Base-by-base conservation (phyloP, 192 early-diverging fungal genomes). In the Gamsiella multidivaricata region DNA sequence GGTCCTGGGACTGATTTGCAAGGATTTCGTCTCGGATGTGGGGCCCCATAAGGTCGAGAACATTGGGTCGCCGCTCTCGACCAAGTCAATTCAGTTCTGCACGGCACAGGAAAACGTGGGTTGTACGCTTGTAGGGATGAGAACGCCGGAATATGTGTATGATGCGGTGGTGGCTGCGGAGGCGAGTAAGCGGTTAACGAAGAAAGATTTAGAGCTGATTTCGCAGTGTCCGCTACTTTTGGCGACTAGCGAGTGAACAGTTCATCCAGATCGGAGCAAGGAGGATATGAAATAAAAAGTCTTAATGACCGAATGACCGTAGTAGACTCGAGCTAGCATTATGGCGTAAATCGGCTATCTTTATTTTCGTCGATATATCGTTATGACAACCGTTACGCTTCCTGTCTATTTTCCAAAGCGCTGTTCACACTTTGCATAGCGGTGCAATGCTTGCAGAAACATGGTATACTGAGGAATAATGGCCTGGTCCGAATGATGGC, bases 101-200 rank as follows among this genome's bases (percentile, higher is more conserved):
- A 55, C 84, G 22, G 84, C 86, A 2, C 71, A 86, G 26, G 59
- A 60, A 39, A 57, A 82, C 53, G 61, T 84, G 3, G 91, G 89
- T 6, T 83, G 82, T 37, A 84, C 88, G 5, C 80, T 91, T 39
- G 87, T 87, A 5, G 91, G 91, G 3, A 91, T 91, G 90, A 59
- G 87, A 26, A 69, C 70, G n/a, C 74, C 70, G 0, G 72, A 69
- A 3, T 91, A 92, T 80, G 88, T 92, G 0, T 65, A 86, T 10
- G 86, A 90, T 57, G 84, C 87, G 0, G 43, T 89, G 5, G 60
- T 64, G 6, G 86, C 84, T 26, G 74, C 76, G 6, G 54, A 74
- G 20, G 75, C 65, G 9, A 71, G 70, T 37, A 50, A 53, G 4
- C 51, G 74, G 22, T 29, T 83, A 31, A 63, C 75, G 17, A 63